A percentile compares a stretch with the other conserved stretches of the same genome.
Evolutionary conservation across 306 rosid species (phyloP).

Genomic region (Cicer chorassanicum): DNA sequence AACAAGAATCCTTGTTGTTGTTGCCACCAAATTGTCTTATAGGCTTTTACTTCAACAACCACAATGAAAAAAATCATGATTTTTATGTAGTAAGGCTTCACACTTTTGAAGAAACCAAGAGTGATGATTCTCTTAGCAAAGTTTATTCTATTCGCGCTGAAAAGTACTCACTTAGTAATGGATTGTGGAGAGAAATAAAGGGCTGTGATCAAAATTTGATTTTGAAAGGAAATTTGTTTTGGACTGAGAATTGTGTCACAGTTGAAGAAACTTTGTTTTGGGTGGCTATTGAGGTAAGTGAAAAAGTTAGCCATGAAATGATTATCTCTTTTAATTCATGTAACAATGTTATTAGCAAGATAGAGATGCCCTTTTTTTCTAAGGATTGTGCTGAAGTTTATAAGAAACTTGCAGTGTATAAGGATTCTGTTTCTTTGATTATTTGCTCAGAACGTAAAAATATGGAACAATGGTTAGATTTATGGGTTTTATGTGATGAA

Average conservation of each 20-base stretch:
- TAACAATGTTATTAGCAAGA: slow-evolving; percentile 1
- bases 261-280: slow-evolving; percentile 34
- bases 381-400: slow-evolving; percentile 27
- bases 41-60: slow-evolving; percentile 34
- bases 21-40: slow-evolving; percentile 50
- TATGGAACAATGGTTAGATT: slow-evolving; percentile 33
- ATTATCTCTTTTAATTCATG: slow-evolving; percentile 35
- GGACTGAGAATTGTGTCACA: slow-evolving; percentile 45
- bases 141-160: slow-evolving; percentile 22
- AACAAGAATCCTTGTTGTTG: slow-evolving; percentile 15
- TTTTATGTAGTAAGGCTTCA: slow-evolving; percentile 43
- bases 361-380: slow-evolving; percentile 5
- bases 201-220: slow-evolving; percentile 9
- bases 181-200: slow-evolving; percentile 44
- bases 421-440: slow-evolving; percentile 36
- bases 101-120: slow-evolving; percentile 17
- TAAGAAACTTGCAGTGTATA: slow-evolving; percentile 37
- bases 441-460: slow-evolving; percentile 20
- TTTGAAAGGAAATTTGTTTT: slow-evolving; percentile 41
- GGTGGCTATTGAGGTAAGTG: slow-evolving; percentile 46
- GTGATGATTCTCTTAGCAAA: slow-evolving; percentile 6
- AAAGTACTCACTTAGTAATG: slow-evolving; percentile 17
- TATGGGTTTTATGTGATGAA: slow-evolving; percentile 43
- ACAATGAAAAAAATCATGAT: neutral
- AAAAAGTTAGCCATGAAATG: slow-evolving; percentile 26